phyloP scores from a whole-genome alignment of 1,284 basidiomycete genomes.

The Malassezia caprae region DNA sequence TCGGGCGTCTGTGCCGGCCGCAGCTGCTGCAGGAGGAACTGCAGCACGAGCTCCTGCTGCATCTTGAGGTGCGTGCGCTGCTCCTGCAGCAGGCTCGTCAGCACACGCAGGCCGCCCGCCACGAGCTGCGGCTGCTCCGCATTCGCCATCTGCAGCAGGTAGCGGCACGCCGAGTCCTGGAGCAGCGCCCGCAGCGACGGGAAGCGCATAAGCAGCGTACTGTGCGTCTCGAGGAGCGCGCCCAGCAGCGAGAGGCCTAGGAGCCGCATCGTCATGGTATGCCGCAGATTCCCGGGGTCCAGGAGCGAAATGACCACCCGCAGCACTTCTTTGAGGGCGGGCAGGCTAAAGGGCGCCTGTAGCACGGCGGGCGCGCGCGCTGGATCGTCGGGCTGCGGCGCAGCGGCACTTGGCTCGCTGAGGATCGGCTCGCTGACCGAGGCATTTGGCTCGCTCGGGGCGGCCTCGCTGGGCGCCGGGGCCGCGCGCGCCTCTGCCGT shows the following conservation, averaged over 20 bases:
- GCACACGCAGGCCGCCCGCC: constrained; percentile 69
- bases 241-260: constrained; percentile 80
- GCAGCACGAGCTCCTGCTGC: constrained; percentile 90
- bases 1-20: constrained; percentile 48
- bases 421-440: not conserved
- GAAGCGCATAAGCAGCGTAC: constrained; percentile 58
- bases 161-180: constrained; percentile 84
- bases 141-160: constrained; percentile 60
- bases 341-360: constrained; percentile 64
- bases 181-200: constrained; percentile 64
- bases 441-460: too few relatives aligned
- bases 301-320: constrained; percentile 89
- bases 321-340: constrained; percentile 83
- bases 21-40: constrained; percentile 83
- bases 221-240: constrained; percentile 76
- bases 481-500: not conserved
- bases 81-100: constrained; percentile 76
- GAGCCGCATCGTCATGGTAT: constrained; percentile 89
- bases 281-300: constrained; percentile 84
- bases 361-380: not conserved
- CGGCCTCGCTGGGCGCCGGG: not conserved
- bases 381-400: not conserved
- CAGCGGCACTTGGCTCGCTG: not conserved
- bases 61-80: constrained; percentile 79
- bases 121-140: constrained; percentile 75